phyloP scores from a whole-genome alignment of 2,329 filamentous ascomycete genomes.

The Colletotrichum lentis region DNA sequence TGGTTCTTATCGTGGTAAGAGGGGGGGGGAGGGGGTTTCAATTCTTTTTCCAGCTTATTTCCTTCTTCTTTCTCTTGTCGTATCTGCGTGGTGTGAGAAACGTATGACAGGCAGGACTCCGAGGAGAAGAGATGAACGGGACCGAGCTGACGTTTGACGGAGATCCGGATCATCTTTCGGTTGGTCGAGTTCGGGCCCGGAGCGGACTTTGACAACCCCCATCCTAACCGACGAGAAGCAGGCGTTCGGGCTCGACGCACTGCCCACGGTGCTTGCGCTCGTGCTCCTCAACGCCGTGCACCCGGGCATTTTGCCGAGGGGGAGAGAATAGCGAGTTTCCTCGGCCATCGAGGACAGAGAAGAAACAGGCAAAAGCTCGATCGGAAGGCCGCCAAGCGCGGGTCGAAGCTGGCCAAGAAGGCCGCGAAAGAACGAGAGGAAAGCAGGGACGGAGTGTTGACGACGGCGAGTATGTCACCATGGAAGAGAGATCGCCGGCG shows the following conservation, averaged over 20 bases:
- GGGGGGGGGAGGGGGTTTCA: too few relatives aligned
- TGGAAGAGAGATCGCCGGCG: slow-evolving; percentile 8
- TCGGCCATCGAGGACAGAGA: slow-evolving; percentile 51
- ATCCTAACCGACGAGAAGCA: slow-evolving; percentile 62
- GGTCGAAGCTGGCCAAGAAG: not conserved
- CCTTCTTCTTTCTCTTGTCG: not conserved
- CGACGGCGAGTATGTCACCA: not conserved
- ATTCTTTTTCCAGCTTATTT: too few relatives aligned
- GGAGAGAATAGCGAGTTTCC: slow-evolving; percentile 58
- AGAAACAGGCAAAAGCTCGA: slow-evolving; percentile 53
- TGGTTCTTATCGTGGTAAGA: slow-evolving; percentile 50
- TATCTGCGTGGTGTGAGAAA: not conserved
- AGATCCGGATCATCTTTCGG: slow-evolving; percentile 68
- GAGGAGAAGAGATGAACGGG: slow-evolving; percentile 21
- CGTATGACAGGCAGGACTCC: slow-evolving; percentile 19
- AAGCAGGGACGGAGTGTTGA: slow-evolving; percentile 2
- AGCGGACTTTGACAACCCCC: slow-evolving; percentile 51
- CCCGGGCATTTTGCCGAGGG: slow-evolving; percentile 57
- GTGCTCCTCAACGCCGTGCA: slow-evolving; percentile 55
- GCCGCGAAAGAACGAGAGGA: slow-evolving; percentile 12
- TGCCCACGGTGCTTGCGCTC: slow-evolving; percentile 62
- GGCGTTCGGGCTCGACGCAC: slow-evolving; percentile 59
- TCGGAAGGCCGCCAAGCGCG: slow-evolving; percentile 43
- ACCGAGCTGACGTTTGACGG: slow-evolving; percentile 30
- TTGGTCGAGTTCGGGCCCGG: slow-evolving; percentile 64